These are phyloP conservation scores for Ogataea corticis DNA, from an alignment of 805 yeast genomes.

Conservation along the genomic window DNA sequence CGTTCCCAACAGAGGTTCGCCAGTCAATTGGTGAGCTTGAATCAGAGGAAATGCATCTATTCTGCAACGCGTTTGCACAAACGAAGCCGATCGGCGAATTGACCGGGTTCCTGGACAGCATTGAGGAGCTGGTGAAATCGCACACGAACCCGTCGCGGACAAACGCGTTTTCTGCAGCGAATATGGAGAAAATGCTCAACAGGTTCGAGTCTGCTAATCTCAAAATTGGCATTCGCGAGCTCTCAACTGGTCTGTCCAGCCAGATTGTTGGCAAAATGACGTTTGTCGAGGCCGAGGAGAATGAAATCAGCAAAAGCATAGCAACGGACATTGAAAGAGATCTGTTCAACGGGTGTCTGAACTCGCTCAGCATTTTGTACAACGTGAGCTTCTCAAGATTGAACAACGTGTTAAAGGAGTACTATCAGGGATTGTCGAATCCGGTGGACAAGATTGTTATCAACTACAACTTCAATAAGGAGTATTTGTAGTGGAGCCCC, in stretches of 20 bases:
- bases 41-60: conserved; percentile 39
- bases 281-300: conserved; percentile 22
- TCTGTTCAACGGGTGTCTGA: conserved; percentile 66
- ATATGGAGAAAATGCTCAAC: conserved; percentile 55
- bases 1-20: conserved; percentile 23
- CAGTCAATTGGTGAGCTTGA: conserved; percentile 32
- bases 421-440: conserved; percentile 41
- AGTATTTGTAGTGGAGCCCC: conserved; percentile 15
- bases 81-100: conserved; percentile 65
- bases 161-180: conserved; percentile 62
- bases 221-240: conserved; percentile 50
- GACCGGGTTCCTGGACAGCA: conserved; percentile 62
- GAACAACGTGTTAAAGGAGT: conserved; percentile 52
- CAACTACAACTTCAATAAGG: conserved; percentile 32
- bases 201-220: conserved; percentile 63
- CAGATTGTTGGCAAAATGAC: conserved; percentile 42
- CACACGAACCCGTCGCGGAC: conserved; percentile 53
- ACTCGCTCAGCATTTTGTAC: conserved; percentile 64
- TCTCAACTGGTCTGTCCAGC: conserved; percentile 55
- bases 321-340: conserved; percentile 49
- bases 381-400: conserved; percentile 53
- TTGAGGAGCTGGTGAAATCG: conserved; percentile 49
- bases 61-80: conserved; percentile 46
- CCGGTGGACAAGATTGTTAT: conserved; percentile 35
- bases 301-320: conserved; percentile 27